Base-by-base conservation (phyloP, 2,329 filamentous ascomycete genomes). In the Fusarium tanahbumbuense region DNA sequence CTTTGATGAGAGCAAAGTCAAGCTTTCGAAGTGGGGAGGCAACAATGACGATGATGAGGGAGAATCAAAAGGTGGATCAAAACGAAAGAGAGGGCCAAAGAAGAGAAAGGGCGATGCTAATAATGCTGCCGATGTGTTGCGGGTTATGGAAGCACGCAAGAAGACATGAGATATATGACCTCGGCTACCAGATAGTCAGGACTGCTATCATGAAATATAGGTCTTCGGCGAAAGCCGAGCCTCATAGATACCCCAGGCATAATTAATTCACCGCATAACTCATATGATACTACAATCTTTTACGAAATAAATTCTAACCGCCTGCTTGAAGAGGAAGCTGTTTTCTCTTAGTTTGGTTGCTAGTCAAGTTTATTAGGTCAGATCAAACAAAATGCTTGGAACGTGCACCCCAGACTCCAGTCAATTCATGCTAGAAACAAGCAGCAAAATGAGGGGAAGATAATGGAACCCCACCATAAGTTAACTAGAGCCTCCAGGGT, bases 101-200 rank as follows among this genome's bases (percentile, higher is more conserved):
- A 94, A 93, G 83, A 87, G 89, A 76, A 93, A 93, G 78, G 92
- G 92, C 1, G 92, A 94, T 78, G 89, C 81, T 63, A 93, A 98
- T 76, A 95, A 86, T 80, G 92, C 89, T 16, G 87, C 87, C 8
- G 93, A 97, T 83, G 93, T 97, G 56, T 82, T 97, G 84, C 88
- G 88, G 61, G 92, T 93, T 28, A 87, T 97, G 74, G 92, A 96
- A 76, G 81, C 84, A 74, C 82, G 84, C 47, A 86, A 86, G 73
- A 77, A 77, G 72, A 66, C 65, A 60, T 60, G 47, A 49, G 52
- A n/a, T n/a, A n/a, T 32, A 48, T 50, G 32, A 45, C 42, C 54
- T 60, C 53, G 27, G 20, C 42, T 47, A n/a, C 20, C 22, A 50
- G 22, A 18, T 25, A 42, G 20, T 30, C 15, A 45, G 27, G 16